These are phyloP conservation scores for Dalbergia oliveri DNA, from an alignment of 306 rosid species.

Conservation along the genomic window DNA sequence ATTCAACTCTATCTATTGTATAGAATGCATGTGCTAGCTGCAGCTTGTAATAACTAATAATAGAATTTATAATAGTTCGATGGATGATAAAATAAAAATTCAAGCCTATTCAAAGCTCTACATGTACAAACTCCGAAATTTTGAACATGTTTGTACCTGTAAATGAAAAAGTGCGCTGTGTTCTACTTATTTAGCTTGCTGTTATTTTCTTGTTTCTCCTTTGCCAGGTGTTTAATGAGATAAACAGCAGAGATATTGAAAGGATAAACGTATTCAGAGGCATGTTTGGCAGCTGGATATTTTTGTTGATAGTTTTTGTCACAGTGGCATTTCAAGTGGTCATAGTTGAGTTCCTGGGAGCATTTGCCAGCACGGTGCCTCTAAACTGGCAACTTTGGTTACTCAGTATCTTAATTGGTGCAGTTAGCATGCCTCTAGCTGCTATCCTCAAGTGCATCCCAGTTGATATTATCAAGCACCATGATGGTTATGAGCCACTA, in stretches of 20 bases:
- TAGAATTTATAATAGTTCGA: neutral
- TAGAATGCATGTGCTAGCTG: too few relatives aligned
- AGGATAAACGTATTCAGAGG: constrained; percentile 85
- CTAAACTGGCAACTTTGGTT: constrained; percentile 90
- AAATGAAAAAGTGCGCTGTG: neutral
- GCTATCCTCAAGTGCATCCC: constrained; percentile 85
- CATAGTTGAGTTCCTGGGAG: constrained; percentile 85
- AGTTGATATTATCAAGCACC: constrained; percentile 61
- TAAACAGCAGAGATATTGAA: constrained; percentile 89
- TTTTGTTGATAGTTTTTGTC: constrained; percentile 63
- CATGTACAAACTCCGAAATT: too few relatives aligned
- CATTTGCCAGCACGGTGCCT: constrained; percentile 93
- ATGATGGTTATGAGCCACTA: constrained; percentile 80
- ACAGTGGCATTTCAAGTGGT: constrained; percentile 75
- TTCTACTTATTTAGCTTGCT: constrained; percentile 7
- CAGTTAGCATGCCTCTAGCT: constrained; percentile 77
- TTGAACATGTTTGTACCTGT: too few relatives aligned
- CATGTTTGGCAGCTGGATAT: constrained; percentile 82
- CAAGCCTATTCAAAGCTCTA: too few relatives aligned
- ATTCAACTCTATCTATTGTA: too few relatives aligned
- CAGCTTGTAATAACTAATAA: too few relatives aligned
- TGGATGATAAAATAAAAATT: constrained; percentile 1
- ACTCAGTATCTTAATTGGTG: constrained; percentile 75
- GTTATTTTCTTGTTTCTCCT: constrained; percentile 36
- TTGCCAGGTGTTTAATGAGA: constrained; percentile 88